Base-by-base conservation (phyloP, 1,284 basidiomycete genomes). In the Leucoagaricus sp. region DNA sequence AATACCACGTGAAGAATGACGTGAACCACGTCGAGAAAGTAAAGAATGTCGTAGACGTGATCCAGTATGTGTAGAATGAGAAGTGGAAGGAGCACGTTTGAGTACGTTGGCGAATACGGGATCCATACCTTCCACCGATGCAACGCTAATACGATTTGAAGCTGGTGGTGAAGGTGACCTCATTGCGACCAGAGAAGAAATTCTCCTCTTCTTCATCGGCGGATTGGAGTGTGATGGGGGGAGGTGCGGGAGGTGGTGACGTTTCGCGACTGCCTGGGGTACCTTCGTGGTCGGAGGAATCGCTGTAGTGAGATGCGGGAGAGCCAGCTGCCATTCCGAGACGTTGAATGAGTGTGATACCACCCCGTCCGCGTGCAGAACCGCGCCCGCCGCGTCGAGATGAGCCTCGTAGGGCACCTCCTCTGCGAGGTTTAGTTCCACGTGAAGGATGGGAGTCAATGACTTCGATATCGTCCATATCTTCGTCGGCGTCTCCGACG, bases 91-190 rank as follows among this genome's bases (percentile, higher is more conserved):
- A 1, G 82, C 77, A 28, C 83, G 82, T 57, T 80, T 81, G 38
- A 91, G 80, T 13, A 92, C 76, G 59, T 91, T 91, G 53, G 90
- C 89, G 66, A 91, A 93, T 0, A 75, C 79, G 9, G 91, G 91
- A 63, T 93, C 91, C 87, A 93, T 91, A 38, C 90, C 90, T 52
- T 93, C 91, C 9, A 92, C 76, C 62, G 87, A 91, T 2, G 83
- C 84, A 21, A 67, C 45, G 38, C 50, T 45, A 70, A 67, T 57
- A 70, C 69, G 46, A 67, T 62, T 15, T 71, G 74, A 6, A 47
- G 45, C 4, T 58, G 75, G 78, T 2, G 76, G 77, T 1, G 80
- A 79, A 13, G 75, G 75, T 15, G 75, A 71, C 10, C 68, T 52
- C 31, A 75, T 68, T 19, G 63, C 67, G 15, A 28, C 21, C 3